Evolutionary conservation across 1,284 basidiomycete species (phyloP), one percentile per base, ranked within the genome.

Genomic region (Moesziomyces sp.): DNA sequence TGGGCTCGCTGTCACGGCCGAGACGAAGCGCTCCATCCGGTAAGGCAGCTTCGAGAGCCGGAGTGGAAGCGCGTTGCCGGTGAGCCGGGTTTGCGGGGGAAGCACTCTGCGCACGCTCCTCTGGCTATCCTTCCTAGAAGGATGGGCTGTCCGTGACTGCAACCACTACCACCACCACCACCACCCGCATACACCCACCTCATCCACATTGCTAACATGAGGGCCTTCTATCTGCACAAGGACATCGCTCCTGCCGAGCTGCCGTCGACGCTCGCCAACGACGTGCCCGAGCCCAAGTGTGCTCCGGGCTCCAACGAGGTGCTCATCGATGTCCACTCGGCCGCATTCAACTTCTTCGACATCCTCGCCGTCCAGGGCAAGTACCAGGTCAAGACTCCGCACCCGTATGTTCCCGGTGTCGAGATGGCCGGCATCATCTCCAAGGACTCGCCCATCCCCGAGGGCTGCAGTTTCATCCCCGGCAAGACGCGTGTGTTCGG

Each of bases 401-500:
- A 79, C 40, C 80, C 80, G 19, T 83, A 77, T 51, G 74, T 76
- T 0, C 73, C 78, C 30, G 82, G 81, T 40, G 72, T 76, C n/a
- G 82, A 99, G 85, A 92, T 97, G 80, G 89, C 94, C 2, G 96
- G 96, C 0, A 88, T 86, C 59, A 90, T 98, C 74, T 87, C 92
- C 6, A 73, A 84, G 13, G 85, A 89, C 76, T 93, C 92, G 19
- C 92, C 91, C 14, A 91, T 97, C 33, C 96, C 95, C 1, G 84
- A 88, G 28, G 92, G 90, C 4, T 97, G 93, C 82, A 87, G 88
- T 0, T 93, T 91, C 83, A 89, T 90, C 79, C 89, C 88, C 1
- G 95, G 96, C 18, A 77, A 87, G 91, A 97, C 83, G n/a, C 87
- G 93, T 55, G 92, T 99, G 0, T 96, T 97, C 80, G 96, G 96